Base-by-base conservation (phyloP, 768 basidiomycete species). In the Tremella yokohamensis region DNA sequence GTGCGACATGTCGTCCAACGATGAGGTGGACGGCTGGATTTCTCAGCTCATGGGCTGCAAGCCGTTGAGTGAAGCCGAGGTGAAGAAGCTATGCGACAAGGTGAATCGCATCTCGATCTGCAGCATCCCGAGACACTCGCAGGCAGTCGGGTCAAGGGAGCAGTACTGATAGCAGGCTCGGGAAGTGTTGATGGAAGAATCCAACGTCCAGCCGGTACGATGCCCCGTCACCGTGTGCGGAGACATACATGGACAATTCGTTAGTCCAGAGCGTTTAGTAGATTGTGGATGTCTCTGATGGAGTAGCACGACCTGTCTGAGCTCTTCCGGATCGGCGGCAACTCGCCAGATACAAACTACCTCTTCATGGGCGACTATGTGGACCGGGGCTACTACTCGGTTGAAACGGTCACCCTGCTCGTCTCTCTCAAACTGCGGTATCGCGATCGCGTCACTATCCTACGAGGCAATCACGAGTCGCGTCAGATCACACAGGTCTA, bases 341-440 rank as follows among this genome's bases (percentile, higher is more conserved):
- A 97, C 81, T 97, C 93, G 15, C 96, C 96, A 47, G 94, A 98
- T 79, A 99, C 96, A 64, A 99, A 97, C 80, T 99, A 99, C 78
- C 87, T 99, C 72, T 99, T 98, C 82, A 99, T 99, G 96, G 96
- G 96, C 25, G 96, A 99, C 82, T 99, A 97, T 76, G 96, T 98
- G 69, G 96, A 97, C 81, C 86, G 93, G 73, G 94, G 94, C 18
- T 99, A 97, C 82, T 98, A 97, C 80, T 96, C 92, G 18, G 94
- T 99, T 56, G 96, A 99, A 80, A 99, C 96, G 0, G 93, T 99
- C 67, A 96, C 93, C 12, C 82, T 98, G 8, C 87, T 99, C 50
- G 92, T 99, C 61, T 90, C 96, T 18, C 83, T 98, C 76, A 99
- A 99, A 81, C 82, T 99, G 64, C 88, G 96, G 72, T 98, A 99